Conservation (phyloP, 1,284 basidiomycete species). For the Marasmius oreades region DNA sequence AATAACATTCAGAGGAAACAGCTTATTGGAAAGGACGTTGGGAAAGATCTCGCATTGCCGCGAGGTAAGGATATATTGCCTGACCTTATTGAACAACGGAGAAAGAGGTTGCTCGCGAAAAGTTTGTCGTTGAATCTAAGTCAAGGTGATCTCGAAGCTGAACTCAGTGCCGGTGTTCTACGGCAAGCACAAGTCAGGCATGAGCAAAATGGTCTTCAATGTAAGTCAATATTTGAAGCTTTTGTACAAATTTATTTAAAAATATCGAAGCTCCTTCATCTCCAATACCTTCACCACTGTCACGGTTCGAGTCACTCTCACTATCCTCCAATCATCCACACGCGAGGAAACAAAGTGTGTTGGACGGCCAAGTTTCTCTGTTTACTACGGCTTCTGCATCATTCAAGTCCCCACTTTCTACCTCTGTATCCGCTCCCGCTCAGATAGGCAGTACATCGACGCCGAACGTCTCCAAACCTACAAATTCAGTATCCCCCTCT, state of each 20-base stretch:
- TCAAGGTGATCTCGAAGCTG: conserved; percentile 35
- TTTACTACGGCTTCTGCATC: conserved; percentile 12
- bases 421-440: neutral
- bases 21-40: conserved; percentile 32
- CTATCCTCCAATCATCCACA: conserved; percentile 68
- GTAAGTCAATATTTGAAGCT: neutral
- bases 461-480: conserved; percentile 12
- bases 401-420: conserved; percentile 8
- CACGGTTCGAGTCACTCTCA: conserved; percentile 48
- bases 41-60: conserved; percentile 3
- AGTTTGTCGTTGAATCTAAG: conserved; percentile 57
- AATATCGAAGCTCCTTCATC: conserved; percentile 26
- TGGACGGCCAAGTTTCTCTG: conserved; percentile 47
- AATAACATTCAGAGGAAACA: conserved; percentile 28
- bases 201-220: neutral
- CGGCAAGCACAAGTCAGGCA: neutral
- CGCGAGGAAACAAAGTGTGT: conserved; percentile 67
- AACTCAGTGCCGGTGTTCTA: conserved; percentile 13
- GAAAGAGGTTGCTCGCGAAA: conserved; percentile 45
- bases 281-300: conserved; percentile 41
- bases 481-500: conserved; percentile 19
- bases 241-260: neutral
- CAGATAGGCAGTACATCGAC: neutral
- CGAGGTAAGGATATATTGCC: conserved; percentile 35
- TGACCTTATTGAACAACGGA: conserved; percentile 42